phyloP scores from a whole-genome alignment of 345 rosid genomes.

The Trapa incisa region DNA sequence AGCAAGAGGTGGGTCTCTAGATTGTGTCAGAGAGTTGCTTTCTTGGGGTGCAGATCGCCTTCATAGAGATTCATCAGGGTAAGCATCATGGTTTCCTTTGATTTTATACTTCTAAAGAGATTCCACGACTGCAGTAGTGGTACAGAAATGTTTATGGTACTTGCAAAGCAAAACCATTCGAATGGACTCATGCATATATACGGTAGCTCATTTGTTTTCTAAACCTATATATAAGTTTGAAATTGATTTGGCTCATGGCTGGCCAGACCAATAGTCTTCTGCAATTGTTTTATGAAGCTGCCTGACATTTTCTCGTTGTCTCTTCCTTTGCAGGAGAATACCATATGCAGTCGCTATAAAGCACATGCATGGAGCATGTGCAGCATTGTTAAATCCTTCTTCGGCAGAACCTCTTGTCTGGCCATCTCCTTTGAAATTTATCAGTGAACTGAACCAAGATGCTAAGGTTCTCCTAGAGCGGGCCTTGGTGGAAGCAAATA shows the following conservation, averaged over 20 bases:
- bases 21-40: constrained; percentile 73
- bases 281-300: background rate
- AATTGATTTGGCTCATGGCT: background rate
- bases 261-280: no score
- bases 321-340: constrained; percentile 52
- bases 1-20: constrained; percentile 94
- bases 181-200: background rate
- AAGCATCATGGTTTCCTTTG: constrained; percentile 7
- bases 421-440: constrained; percentile 96
- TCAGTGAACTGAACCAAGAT: constrained; percentile 78
- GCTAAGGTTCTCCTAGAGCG: constrained; percentile 68
- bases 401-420: constrained; percentile 96
- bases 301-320: background rate
- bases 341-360: constrained; percentile 72
- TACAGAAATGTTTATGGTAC: no score
- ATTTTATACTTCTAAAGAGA: background rate
- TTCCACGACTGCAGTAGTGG: no score
- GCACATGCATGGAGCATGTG: constrained; percentile 72
- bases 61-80: constrained; percentile 95
- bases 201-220: background rate
- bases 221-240: background rate
- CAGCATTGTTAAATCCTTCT: constrained; percentile 75
- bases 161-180: no score
- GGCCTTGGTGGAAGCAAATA: constrained; percentile 82
- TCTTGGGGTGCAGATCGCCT: constrained; percentile 98